Evolutionary conservation across 1,139 yeast species (phyloP).

Genomic region (Blastobotrys raffinosifermentans): DNA sequence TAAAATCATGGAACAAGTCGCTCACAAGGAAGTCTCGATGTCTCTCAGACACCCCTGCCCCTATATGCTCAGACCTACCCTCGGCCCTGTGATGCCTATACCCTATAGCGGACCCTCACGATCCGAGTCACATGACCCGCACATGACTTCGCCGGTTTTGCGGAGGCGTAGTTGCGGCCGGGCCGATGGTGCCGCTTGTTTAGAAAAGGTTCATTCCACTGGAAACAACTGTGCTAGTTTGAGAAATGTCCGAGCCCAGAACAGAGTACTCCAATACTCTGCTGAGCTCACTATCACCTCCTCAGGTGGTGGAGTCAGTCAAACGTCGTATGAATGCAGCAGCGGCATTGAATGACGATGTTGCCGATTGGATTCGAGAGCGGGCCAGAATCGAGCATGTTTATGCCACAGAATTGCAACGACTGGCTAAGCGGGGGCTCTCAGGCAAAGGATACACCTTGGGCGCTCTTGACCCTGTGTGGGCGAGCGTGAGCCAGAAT

Average conservation of each 20-base stretch:
- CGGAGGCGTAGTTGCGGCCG: no score
- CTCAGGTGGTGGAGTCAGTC: constrained; percentile 28
- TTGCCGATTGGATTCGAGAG: constrained; percentile 36
- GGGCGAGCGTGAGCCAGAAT: constrained; percentile 29
- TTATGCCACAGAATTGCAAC: constrained; percentile 34
- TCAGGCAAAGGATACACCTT: constrained; percentile 15
- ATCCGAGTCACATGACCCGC: no score
- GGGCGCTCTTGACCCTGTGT: constrained; percentile 32
- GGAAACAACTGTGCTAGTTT: no score
- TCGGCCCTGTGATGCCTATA: no score
- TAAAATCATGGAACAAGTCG: no score
- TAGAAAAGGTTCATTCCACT: no score
- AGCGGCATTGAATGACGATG: constrained; percentile 26
- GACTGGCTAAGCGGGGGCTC: constrained; percentile 23
- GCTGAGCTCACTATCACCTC: constrained; percentile 27
- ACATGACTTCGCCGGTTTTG: no score
- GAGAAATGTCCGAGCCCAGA: constrained; percentile 4
- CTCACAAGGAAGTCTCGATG: no score
- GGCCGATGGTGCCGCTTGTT: no score
- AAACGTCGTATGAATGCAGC: constrained; percentile 31
- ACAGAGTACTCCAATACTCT: constrained; percentile 32
- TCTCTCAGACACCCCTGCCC: no score
- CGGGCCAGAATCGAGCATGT: constrained; percentile 31
- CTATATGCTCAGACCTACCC: no score
- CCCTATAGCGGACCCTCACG: no score